Base-by-base conservation (phyloP, 805 yeast genomes). In the Cyberlindnera samutprakarnensis region DNA sequence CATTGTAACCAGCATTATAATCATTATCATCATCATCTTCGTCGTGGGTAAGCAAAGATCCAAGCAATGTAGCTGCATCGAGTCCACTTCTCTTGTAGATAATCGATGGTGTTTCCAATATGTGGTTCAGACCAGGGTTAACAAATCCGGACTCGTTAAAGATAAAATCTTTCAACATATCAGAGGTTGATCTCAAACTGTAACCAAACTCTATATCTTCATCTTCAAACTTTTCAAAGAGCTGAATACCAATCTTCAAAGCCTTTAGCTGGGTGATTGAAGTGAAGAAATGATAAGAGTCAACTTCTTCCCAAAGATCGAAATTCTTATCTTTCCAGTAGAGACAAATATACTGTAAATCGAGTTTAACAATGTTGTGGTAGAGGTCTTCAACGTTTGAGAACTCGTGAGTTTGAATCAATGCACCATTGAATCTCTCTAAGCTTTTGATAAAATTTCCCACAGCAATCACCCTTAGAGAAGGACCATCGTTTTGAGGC, bases 401-500 rank as follows among this genome's bases (percentile, higher is more conserved):
- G 14, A 54, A 54, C 2, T 17, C 39, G 32, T 35, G 44, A 37
- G 22, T 42, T 16, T 40, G 30, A 18, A 62, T 38, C 23, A 66
- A 54, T n/a, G 55, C 9, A 28, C 37, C 15, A 14, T 56, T 49
- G 34, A 54, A 53, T 17, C 54, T 48, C 6, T 55, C 43, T 37
- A 77, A 54, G 3, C 68, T 44, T 15, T 61, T 56, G 37, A 83
- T 44, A 50, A 73, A 83, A 39, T 69, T 69, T 23, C 72, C 54
- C 15, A 78, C 65, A 2, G 95, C 69, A 35, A 79, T 67, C 9
- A 77, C 68, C 46, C 96, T 68, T 36, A 90, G 64, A 1, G 94
- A 88, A 1, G 97, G 96, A 0, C 97, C 97, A 54, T 90, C 97
- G 38, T 86, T 70, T 57, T 90, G 97, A 1, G 97, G 97, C 44